Conservation (phyloP, 2,329 filamentous ascomycete species). For the Ambrosiella cleistominuta region DNA sequence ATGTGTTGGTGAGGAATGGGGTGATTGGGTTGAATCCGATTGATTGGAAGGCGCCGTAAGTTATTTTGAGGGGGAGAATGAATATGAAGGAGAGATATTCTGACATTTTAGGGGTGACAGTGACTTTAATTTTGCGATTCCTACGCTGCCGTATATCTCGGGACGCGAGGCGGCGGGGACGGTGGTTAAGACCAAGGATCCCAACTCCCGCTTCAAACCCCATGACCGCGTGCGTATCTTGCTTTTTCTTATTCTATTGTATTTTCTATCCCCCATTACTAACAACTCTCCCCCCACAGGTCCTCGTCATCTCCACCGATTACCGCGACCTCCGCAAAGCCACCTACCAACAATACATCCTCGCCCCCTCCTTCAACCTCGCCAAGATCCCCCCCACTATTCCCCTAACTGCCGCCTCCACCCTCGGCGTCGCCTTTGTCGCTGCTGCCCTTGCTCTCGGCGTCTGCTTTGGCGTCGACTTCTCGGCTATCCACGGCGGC, state of each 20-base stretch:
- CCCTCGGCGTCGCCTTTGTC: conserved; percentile 54
- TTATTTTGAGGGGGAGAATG: conserved; percentile 11
- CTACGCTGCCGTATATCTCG: conserved; percentile 48
- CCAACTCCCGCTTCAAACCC: conserved; percentile 25
- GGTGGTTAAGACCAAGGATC: conserved; percentile 30
- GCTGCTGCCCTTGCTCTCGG: conserved; percentile 49
- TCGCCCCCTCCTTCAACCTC: conserved; percentile 47
- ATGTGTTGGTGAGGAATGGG: conserved; percentile 45
- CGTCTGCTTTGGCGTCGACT: conserved; percentile 52
- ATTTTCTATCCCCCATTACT: not conserved
- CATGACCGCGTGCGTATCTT: conserved; percentile 32
- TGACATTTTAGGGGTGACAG: conserved; percentile 21
- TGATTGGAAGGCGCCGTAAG: conserved; percentile 57
- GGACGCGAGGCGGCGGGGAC: conserved; percentile 53
- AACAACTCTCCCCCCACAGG: conserved; percentile 18
- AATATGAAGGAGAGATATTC: not conserved
- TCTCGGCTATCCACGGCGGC: conserved; percentile 31
- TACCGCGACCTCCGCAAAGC: conserved; percentile 57
- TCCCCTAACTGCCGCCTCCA: conserved; percentile 37
- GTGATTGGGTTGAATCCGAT: conserved; percentile 60
- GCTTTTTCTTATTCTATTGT: too few species aligned
- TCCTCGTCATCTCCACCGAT: conserved; percentile 54
- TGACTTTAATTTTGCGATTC: conserved; percentile 54
- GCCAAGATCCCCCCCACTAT: conserved; percentile 40
- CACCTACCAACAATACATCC: conserved; percentile 52